Evolutionary conservation across 2,329 filamentous ascomycete genomes (phyloP).

Genomic region (Parafenestella ontariensis): DNA sequence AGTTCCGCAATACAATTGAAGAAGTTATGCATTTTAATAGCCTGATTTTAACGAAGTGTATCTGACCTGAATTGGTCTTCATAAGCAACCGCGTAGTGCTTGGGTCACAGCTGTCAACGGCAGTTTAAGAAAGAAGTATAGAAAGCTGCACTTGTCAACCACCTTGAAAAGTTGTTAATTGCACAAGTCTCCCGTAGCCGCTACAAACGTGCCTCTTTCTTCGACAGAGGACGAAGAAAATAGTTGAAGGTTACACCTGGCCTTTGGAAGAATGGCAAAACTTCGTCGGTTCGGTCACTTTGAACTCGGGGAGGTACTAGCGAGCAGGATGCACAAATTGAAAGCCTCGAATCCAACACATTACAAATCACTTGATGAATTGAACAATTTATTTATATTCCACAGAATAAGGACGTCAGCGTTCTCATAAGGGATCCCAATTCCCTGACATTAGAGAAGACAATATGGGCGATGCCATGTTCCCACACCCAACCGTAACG

Average conservation of each 20-base stretch:
- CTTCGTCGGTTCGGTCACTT: neutral
- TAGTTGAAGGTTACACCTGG: neutral
- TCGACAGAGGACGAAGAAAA: too few relatives aligned
- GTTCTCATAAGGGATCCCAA: neutral
- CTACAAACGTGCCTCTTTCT: too few relatives aligned
- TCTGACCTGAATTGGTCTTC: too few relatives aligned
- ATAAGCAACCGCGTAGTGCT: too few relatives aligned
- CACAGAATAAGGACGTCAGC: neutral
- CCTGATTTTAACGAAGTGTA: too few relatives aligned
- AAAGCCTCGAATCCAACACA: neutral
- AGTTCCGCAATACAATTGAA: neutral
- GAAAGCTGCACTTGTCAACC: too few relatives aligned
- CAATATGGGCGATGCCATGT: neutral
- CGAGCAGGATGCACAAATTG: neutral
- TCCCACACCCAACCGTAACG: slow-evolving; percentile 1
- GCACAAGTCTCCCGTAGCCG: too few relatives aligned
- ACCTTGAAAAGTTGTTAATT: too few relatives aligned
- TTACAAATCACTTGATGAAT: neutral
- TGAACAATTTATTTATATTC: neutral
- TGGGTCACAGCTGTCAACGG: too few relatives aligned
- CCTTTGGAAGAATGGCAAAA: neutral
- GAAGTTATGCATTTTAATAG: neutral
- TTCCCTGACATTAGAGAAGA: neutral
- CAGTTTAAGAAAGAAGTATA: too few relatives aligned
- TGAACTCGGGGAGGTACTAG: too few relatives aligned